Evolutionary conservation across 2,329 filamentous ascomycete species (phyloP).

Genomic region (Atkinsonella hypoxylon): DNA sequence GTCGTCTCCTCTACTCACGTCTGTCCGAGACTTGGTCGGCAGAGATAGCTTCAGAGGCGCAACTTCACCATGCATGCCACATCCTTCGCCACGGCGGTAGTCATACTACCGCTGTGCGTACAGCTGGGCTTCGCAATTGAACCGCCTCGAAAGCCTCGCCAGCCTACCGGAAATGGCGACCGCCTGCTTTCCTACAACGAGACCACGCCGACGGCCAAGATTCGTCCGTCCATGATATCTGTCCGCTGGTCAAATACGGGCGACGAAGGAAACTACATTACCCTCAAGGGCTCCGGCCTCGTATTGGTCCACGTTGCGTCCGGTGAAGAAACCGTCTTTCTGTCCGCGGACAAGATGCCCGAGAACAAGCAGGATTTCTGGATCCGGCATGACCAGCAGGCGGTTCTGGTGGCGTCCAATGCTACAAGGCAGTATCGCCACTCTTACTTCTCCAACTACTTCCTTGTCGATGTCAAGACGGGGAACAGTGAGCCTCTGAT

Average conservation of each 20-base stretch:
- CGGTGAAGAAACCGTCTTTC: slow-evolving; percentile 42
- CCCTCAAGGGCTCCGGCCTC: slow-evolving; percentile 35
- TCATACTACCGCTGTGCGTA: slow-evolving; percentile 11
- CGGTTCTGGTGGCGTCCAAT: slow-evolving; percentile 51
- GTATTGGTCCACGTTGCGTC: slow-evolving; percentile 51
- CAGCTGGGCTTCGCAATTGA: slow-evolving; percentile 26
- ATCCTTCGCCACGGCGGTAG: slow-evolving; percentile 4
- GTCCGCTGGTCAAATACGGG: slow-evolving; percentile 47
- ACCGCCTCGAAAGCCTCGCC: slow-evolving; percentile 39
- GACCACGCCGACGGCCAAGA: slow-evolving; percentile 34
- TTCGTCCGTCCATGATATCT: slow-evolving; percentile 33
- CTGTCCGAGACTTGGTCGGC: too few relatives aligned
- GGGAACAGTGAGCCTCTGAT: slow-evolving; percentile 43
- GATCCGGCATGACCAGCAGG: slow-evolving; percentile 44
- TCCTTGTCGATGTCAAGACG: slow-evolving; percentile 47
- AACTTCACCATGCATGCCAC: background rate
- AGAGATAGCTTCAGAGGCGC: background rate
- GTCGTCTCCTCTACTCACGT: too few relatives aligned
- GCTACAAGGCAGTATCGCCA: slow-evolving; percentile 54
- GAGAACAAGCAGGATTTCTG: slow-evolving; percentile 43
- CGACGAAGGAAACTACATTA: slow-evolving; percentile 51
- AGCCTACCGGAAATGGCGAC: slow-evolving; percentile 42
- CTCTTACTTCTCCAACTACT: slow-evolving; percentile 57
- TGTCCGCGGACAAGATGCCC: slow-evolving; percentile 45
- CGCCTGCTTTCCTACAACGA: slow-evolving; percentile 49